Evolutionary conservation across 1,139 yeast genomes (phyloP), one percentile per base, ranked within the genome.

Genomic region (Lodderomyces margitis): DNA sequence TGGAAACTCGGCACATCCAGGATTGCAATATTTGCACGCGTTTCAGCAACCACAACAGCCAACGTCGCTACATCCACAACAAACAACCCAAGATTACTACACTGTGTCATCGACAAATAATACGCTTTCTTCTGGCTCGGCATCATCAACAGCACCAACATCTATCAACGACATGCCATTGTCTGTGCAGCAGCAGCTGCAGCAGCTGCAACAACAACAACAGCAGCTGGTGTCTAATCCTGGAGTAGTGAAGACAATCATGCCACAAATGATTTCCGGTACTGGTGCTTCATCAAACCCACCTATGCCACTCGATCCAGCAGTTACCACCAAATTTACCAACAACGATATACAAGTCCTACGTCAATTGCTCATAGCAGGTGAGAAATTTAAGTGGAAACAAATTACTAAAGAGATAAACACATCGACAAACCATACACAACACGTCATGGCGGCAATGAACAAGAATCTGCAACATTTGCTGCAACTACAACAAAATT

Each of bases 381-480:
- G 75, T 5, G 76, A 70, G 45, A 70, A 70, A 46, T 65, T 67
- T 53, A 70, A 70, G 50, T 70, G 76, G 76, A 70, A 70, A 50
- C 74, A 68, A 50, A 67, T 70, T 47, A 70, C 76, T 36, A 69
- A 66, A 50, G 74, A 69, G 43, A 68, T 70, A 40, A 70, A 70
- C 49, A 47, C 47, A 39, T 42, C 47, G 8, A 38, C 46, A 8
- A 44, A 46, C 34, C 48, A 50, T 33, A 46, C 45, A 14, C 43
- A 48, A 15, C 50, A 45, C 34, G 47, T 45, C 5, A 57, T 55
- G 34, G 55, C 58, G 16, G 59, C 61, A 37, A 47, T 39, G 15
- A 36, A 31, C 12, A 39, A 32, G 28, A 37, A 21, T 30, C 35
- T 31, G 19, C 35, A 37, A 17, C 21, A 20, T 14, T 32, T 30